phyloP scores from a whole-genome alignment of 2,329 filamentous ascomycete species.

The Paecilomyces sp. region DNA sequence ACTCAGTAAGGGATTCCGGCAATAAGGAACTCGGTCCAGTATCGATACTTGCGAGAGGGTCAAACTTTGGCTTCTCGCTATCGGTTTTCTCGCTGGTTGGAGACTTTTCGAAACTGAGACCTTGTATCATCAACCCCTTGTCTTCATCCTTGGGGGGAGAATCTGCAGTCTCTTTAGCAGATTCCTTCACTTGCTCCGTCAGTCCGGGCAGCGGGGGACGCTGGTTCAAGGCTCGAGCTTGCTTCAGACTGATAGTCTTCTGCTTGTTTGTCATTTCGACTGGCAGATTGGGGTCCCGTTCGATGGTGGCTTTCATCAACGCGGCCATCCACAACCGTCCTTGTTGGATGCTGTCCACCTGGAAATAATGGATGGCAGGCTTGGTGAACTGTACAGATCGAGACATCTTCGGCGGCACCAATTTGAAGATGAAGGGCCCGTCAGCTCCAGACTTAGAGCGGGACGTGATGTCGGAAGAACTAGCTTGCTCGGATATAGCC shows the following conservation, averaged over 20 bases:
- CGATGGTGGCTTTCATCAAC: slow-evolving; percentile 97
- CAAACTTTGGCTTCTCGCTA: not conserved
- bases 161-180: slow-evolving; percentile 4
- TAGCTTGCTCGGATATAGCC: slow-evolving; percentile 24
- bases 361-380: slow-evolving; percentile 95
- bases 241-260: slow-evolving; percentile 87
- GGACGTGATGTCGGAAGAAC: slow-evolving; percentile 22
- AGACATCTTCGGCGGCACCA: slow-evolving; percentile 81
- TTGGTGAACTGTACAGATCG: slow-evolving; percentile 96
- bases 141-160: slow-evolving; percentile 17
- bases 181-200: slow-evolving; percentile 42
- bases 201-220: slow-evolving; percentile 76
- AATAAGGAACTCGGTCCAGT: slow-evolving; percentile 18
- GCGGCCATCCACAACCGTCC: slow-evolving; percentile 97
- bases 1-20: slow-evolving; percentile 18
- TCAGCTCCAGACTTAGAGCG: slow-evolving; percentile 43
- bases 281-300: slow-evolving; percentile 69
- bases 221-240: slow-evolving; percentile 80
- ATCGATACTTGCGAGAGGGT: slow-evolving; percentile 17
- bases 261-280: slow-evolving; percentile 93
- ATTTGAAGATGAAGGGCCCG: slow-evolving; percentile 94
- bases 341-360: slow-evolving; percentile 80
- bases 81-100: slow-evolving; percentile 8
- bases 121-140: slow-evolving; percentile 26
- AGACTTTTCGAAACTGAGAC: slow-evolving; percentile 15